A percentile compares a stretch with the other conserved stretches of the same genome.
Conservation (phyloP, 495 filamentous ascomycete species). For the Symbiotaphrina buchneri region DNA sequence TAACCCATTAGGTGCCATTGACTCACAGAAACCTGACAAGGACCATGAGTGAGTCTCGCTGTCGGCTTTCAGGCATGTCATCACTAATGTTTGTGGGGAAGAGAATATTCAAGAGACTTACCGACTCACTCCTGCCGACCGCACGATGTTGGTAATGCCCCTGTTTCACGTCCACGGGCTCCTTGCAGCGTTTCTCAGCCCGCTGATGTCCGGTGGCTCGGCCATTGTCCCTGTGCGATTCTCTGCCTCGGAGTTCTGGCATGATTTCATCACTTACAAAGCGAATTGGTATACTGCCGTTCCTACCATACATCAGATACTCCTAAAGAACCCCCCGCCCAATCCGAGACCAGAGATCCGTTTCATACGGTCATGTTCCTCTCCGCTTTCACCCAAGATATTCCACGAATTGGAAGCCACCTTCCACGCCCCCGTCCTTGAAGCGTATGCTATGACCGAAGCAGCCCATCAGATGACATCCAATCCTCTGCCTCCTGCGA, state of each 20-base stretch:
- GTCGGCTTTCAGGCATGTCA: background rate
- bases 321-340: constrained; percentile 46
- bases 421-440: constrained; percentile 57
- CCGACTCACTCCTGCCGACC: constrained; percentile 37
- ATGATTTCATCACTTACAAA: constrained; percentile 38
- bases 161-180: constrained; percentile 79
- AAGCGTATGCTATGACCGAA: constrained; percentile 86
- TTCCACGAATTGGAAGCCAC: constrained; percentile 52
- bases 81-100: constrained; percentile 9
- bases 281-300: constrained; percentile 83
- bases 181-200: constrained; percentile 54
- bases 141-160: constrained; percentile 78
- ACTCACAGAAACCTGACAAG: constrained; percentile 57
- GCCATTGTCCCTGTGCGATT: constrained; percentile 53
- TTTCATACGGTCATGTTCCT: constrained; percentile 75
- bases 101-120: constrained; percentile 58
- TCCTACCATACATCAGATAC: constrained; percentile 74
- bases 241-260: constrained; percentile 70
- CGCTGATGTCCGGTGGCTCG: constrained; percentile 46
- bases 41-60: constrained; percentile 40
- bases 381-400: constrained; percentile 51
- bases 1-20: constrained; percentile 33
- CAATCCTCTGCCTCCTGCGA: constrained; percentile 53
- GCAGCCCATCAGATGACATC: constrained; percentile 78
- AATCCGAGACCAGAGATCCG: constrained; percentile 44